Conservation (phyloP, 2,329 filamentous ascomycete species). For the Chaetoscypha palmicola region DNA sequence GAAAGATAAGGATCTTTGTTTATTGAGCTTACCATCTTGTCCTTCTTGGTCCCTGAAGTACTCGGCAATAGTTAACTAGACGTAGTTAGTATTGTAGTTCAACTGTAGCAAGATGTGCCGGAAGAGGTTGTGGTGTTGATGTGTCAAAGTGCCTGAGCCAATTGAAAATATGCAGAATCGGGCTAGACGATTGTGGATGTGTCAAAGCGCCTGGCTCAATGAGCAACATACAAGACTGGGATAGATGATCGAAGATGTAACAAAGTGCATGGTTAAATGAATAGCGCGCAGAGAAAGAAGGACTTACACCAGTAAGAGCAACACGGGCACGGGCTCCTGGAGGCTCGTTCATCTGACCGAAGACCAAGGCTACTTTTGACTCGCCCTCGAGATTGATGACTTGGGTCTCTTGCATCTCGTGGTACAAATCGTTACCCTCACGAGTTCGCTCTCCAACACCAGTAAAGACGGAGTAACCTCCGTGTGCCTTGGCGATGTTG, state of each 20-base stretch:
- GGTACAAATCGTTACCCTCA: conserved; percentile 99
- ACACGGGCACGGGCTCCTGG: conserved; percentile 99
- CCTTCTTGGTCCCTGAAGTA: conserved; percentile 73
- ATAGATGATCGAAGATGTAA: too few relatives aligned
- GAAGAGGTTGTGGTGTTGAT: too few relatives aligned
- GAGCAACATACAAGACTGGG: too few relatives aligned
- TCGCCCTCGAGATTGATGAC: conserved; percentile 99
- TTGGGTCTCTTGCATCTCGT: conserved; percentile 99
- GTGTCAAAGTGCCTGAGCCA: too few relatives aligned
- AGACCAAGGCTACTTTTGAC: conserved; percentile 98
- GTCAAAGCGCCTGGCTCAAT: too few relatives aligned
- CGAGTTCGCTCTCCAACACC: conserved; percentile 99
- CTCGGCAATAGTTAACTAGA: conserved; percentile 68
- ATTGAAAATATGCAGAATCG: too few relatives aligned
- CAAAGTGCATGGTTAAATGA: too few relatives aligned
- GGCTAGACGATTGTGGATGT: too few relatives aligned
- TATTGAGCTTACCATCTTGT: conserved; percentile 74
- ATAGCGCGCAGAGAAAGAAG: too few relatives aligned
- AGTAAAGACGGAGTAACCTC: conserved; percentile 99
- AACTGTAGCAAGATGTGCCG: too few relatives aligned
- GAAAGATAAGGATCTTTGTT: too few relatives aligned
- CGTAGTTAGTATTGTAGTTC: too few relatives aligned
- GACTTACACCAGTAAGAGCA: conserved; percentile 90
- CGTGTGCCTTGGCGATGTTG: conserved; percentile 99
- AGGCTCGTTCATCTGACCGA: conserved; percentile 99